A percentile compares a stretch with the other conserved stretches of the same genome.
These are phyloP conservation scores for Metschnikowia anglica DNA, from an alignment of 805 yeast species.

Conservation along the genomic window DNA sequence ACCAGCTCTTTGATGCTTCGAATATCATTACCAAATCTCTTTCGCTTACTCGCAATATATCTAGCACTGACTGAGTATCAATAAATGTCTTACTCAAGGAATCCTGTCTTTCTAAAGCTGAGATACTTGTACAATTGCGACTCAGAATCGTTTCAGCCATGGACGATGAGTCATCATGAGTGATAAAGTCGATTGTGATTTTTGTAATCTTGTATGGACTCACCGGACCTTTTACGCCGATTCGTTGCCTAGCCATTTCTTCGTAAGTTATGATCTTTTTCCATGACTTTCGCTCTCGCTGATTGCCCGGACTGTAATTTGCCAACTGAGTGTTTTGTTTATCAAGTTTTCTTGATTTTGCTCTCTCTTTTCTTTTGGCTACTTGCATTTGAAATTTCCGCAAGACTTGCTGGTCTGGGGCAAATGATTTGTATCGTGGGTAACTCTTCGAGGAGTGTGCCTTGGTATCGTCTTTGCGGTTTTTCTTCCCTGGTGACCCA, in stretches of 20 bases:
- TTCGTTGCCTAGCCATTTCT: constrained; percentile 6
- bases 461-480: neutral
- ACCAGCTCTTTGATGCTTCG: constrained; percentile 1
- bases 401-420: neutral
- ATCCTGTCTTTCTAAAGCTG: neutral
- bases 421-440: constrained; percentile 2
- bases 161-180: constrained; percentile 1
- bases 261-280: constrained; percentile 2
- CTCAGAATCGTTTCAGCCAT: constrained; percentile 2
- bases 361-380: neutral
- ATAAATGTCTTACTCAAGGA: neutral
- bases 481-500: constrained; percentile 3
- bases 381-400: constrained; percentile 3
- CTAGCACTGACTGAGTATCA: neutral
- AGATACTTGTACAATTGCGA: neutral
- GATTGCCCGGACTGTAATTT: neutral
- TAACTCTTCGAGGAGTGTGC: neutral
- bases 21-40: neutral
- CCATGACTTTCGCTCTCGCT: neutral
- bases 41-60: neutral
- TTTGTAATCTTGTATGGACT: constrained; percentile 8
- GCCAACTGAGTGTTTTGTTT: neutral
- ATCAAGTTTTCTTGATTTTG: neutral
- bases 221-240: constrained; percentile 4
- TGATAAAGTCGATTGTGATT: neutral